Evolutionary conservation across 176 grass and related monocot genomes (phyloP).

Genomic region (Eragrostis nindensis): DNA sequence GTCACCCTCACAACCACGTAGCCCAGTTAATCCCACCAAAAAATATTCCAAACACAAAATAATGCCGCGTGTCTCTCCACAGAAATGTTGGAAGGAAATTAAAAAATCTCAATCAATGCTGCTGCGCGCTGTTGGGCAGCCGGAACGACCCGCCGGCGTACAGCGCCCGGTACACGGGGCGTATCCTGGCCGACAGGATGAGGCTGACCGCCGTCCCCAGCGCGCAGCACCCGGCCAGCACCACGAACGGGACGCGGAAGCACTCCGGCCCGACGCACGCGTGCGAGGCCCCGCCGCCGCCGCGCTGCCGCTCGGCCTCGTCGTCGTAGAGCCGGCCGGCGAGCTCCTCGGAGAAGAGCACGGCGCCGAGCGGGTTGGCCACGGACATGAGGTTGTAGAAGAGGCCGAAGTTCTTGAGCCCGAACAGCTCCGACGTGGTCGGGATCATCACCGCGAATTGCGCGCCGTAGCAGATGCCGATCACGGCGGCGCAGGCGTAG

Average conservation of each 20-base stretch:
- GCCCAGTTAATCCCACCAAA: too few species aligned
- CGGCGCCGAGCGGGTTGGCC: slow-evolving; percentile 60
- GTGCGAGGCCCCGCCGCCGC: not conserved
- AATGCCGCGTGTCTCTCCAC: too few species aligned
- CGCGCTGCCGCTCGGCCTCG: slow-evolving; percentile 44
- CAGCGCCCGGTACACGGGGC: slow-evolving; percentile 57
- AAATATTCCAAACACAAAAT: too few species aligned
- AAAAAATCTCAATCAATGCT: not conserved
- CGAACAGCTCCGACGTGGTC: slow-evolving; percentile 65
- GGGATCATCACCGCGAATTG: slow-evolving; percentile 72
- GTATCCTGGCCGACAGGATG: slow-evolving; percentile 54
- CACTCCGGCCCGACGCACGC: slow-evolving; percentile 56
- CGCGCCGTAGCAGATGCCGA: slow-evolving; percentile 68
- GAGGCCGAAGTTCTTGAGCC: slow-evolving; percentile 64
- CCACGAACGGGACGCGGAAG: slow-evolving; percentile 59
- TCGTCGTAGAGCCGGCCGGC: slow-evolving; percentile 58
- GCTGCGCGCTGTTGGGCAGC: slow-evolving; percentile 33
- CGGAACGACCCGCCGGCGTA: slow-evolving; percentile 57
- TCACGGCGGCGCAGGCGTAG: slow-evolving; percentile 36
- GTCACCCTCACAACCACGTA: too few species aligned
- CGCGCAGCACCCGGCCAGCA: slow-evolving; percentile 51
- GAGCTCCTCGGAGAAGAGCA: slow-evolving; percentile 65
- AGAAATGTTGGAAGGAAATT: not conserved
- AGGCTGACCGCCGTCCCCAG: slow-evolving; percentile 57
- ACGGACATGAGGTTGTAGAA: slow-evolving; percentile 75